Percentiles rank a stretch among this genome's conserved stretches.
phyloP scores from a whole-genome alignment of 176 grass and related monocot genomes.

The Zoysia pacifica region DNA sequence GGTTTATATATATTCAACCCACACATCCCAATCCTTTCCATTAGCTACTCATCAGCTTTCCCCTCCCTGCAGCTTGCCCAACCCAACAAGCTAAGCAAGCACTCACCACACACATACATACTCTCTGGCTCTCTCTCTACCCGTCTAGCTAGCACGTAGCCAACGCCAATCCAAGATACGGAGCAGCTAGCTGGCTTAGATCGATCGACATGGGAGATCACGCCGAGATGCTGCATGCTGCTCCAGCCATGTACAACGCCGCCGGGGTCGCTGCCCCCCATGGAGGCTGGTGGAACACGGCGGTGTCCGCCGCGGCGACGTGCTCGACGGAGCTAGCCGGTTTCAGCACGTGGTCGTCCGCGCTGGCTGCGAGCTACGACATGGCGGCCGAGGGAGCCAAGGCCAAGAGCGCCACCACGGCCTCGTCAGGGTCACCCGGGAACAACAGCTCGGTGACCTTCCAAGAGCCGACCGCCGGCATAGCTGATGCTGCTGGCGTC shows the following conservation, averaged over 20 bases:
- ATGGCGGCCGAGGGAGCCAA: conserved; percentile 29
- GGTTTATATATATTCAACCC: conserved; percentile 57
- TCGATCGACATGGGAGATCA: conserved; percentile 52
- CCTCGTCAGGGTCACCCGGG: conserved; percentile 57
- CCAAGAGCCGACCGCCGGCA: conserved; percentile 46
- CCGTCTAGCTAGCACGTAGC: no score
- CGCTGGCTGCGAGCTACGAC: conserved; percentile 38
- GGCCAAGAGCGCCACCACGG: conserved; percentile 44
- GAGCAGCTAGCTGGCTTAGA: not conserved
- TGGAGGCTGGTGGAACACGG: conserved; percentile 49
- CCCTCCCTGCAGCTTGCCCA: conserved; percentile 41
- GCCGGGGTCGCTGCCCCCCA: conserved; percentile 5
- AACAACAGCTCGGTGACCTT: conserved; percentile 59
- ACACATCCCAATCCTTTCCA: conserved; percentile 45
- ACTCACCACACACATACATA: conserved; percentile 26
- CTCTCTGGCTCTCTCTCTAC: not conserved
- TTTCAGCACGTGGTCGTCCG: conserved; percentile 36
- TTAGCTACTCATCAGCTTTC: conserved; percentile 30
- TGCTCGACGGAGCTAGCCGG: conserved; percentile 54
- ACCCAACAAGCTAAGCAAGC: conserved; percentile 52
- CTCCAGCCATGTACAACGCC: conserved; percentile 52
- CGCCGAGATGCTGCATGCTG: conserved; percentile 52
- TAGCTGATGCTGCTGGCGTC: conserved; percentile 9
- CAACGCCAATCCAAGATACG: conserved; percentile 33
- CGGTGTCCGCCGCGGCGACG: conserved; percentile 21